Evolutionary conservation across 805 yeast genomes (phyloP).

Genomic region (Cyberlindnera meyerae): DNA sequence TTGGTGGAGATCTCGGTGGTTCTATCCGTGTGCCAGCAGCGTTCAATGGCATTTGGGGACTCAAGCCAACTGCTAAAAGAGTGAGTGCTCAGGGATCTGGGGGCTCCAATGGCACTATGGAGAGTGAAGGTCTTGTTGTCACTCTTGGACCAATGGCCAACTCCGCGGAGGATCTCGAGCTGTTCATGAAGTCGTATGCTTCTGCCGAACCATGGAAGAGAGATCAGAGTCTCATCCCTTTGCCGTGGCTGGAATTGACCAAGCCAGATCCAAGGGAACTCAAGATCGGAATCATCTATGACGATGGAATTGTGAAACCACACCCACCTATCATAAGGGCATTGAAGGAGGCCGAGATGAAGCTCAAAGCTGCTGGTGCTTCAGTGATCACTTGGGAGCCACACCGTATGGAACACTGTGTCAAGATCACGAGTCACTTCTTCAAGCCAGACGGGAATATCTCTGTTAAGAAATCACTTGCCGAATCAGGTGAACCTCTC

Average conservation of each 20-base stretch:
- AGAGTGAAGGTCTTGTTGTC: constrained; percentile 35
- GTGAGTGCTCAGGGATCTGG: too few species aligned
- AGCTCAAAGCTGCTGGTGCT: constrained; percentile 54
- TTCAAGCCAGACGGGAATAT: constrained; percentile 72
- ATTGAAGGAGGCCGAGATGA: constrained; percentile 46
- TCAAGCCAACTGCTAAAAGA: constrained; percentile 59
- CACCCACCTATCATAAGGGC: constrained; percentile 61
- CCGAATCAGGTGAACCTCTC: constrained; percentile 75
- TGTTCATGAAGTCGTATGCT: constrained; percentile 55
- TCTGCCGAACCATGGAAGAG: constrained; percentile 51
- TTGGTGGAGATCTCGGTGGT: constrained; percentile 73
- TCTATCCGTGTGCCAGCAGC: constrained; percentile 67
- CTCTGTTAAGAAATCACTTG: constrained; percentile 41
- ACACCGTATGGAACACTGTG: constrained; percentile 52
- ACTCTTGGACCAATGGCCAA: constrained; percentile 65
- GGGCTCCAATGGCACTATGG: too few species aligned
- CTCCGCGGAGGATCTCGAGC: constrained; percentile 59
- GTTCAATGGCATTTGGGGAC: constrained; percentile 55
- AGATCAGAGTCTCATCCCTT: constrained; percentile 33
- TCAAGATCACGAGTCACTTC: constrained; percentile 49
- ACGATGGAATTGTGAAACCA: constrained; percentile 62
- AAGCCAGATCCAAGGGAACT: constrained; percentile 35
- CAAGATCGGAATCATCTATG: constrained; percentile 58
- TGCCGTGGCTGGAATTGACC: constrained; percentile 36
- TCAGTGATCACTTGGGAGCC: constrained; percentile 53